A percentile compares a stretch with the other conserved stretches of the same genome.
Evolutionary conservation across 75 land plant genomes (phyloP).

Genomic region (Selaginella moellendorffii): DNA sequence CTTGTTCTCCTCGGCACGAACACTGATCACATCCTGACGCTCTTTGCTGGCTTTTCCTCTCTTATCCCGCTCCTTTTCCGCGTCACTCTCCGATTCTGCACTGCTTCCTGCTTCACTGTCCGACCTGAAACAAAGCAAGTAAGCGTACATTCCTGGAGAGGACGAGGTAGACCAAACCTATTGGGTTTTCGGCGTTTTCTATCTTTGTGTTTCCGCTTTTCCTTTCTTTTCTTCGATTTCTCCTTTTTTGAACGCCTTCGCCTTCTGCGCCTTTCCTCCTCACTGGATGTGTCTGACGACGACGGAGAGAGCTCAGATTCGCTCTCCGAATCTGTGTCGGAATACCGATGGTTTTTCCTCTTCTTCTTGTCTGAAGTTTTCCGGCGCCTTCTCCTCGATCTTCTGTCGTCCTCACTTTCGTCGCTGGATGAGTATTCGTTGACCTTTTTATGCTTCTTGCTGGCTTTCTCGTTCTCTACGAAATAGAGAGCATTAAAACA

Average conservation of each 20-base stretch:
- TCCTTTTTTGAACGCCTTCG: slow-evolving; percentile 56
- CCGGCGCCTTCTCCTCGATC: slow-evolving; percentile 46
- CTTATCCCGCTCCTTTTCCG: slow-evolving; percentile 16
- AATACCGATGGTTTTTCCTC: slow-evolving; percentile 46
- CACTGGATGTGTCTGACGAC: slow-evolving; percentile 65
- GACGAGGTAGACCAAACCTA: slow-evolving; percentile 31
- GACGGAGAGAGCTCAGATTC: slow-evolving; percentile 68
- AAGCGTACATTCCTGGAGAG: not conserved
- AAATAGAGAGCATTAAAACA: not conserved
- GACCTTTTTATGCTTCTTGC: slow-evolving; percentile 27
- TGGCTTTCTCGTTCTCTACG: slow-evolving; percentile 48
- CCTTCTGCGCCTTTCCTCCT: slow-evolving; percentile 46
- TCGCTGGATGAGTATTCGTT: slow-evolving; percentile 39
- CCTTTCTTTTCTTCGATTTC: slow-evolving; percentile 51
- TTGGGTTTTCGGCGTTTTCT: slow-evolving; percentile 48
- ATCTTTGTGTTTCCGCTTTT: slow-evolving; percentile 44
- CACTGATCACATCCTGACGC: too few relatives aligned
- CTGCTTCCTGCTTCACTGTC: slow-evolving; percentile 35
- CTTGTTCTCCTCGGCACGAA: too few relatives aligned
- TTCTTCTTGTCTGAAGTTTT: slow-evolving; percentile 43
- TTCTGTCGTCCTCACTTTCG: slow-evolving; percentile 32
- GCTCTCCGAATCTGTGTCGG: slow-evolving; percentile 17
- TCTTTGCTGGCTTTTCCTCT: not conserved
- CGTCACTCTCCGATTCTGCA: slow-evolving; percentile 31
- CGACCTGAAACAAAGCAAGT: slow-evolving; percentile 24